These are phyloP conservation scores for Cynara cardunculus DNA, from an alignment of 129 eudicot species.

Conservation along the genomic window DNA sequence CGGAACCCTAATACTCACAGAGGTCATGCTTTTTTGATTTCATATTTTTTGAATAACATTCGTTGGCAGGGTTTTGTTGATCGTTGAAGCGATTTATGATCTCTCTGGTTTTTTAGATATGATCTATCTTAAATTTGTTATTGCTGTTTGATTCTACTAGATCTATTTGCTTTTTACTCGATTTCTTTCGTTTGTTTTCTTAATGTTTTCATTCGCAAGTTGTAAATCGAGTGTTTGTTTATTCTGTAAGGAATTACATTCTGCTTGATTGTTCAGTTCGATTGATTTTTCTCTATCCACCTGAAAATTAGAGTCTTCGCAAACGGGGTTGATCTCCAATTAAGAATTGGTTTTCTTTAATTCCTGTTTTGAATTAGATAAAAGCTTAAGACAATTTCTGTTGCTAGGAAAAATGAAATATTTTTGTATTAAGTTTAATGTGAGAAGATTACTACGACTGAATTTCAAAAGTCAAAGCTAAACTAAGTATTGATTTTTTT, in stretches of 20 bases:
- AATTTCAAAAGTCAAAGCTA: background rate
- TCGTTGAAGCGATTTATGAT: conserved; percentile 1
- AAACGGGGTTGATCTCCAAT: background rate
- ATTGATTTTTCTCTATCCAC: background rate
- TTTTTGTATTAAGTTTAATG: too few species aligned
- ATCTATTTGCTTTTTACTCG: background rate
- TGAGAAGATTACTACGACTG: background rate
- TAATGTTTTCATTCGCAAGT: background rate
- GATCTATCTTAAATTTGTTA: background rate
- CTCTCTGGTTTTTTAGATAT: background rate
- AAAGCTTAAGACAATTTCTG: background rate
- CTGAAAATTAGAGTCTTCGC: background rate
- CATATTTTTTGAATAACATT: background rate
- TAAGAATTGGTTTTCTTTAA: background rate
- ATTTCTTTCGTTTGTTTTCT: background rate
- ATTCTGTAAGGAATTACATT: background rate
- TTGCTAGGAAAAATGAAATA: too few species aligned
- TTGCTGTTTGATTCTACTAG: background rate
- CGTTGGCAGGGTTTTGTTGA: conserved; percentile 13
- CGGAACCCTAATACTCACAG: conserved; percentile 47
- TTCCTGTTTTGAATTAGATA: background rate
- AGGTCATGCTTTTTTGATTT: conserved; percentile 24
- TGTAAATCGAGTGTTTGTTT: background rate
- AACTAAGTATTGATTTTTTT: too few species aligned
- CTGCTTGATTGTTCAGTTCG: background rate